Evolutionary conservation across 345 rosid genomes (phyloP), one percentile per base, ranked within the genome.

Genomic region (Erodium maritimum): DNA sequence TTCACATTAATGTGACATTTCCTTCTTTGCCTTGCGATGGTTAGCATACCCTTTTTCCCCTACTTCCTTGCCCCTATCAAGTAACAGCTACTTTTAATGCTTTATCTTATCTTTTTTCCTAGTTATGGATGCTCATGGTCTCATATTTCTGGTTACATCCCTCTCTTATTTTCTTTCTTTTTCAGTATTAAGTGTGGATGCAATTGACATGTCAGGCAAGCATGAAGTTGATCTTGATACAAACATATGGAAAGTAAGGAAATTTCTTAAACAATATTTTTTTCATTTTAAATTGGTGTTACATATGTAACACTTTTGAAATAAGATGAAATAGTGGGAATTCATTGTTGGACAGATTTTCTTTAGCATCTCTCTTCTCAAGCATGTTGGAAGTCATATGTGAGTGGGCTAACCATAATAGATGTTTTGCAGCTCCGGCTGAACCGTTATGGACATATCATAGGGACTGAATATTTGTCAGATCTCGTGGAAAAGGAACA

Each of bases 201-300:
- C 99, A 62, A 90, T 90, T 75, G 97, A 94, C 71, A 87, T 94
- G 99, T 94, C 99, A 2, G 99, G 99, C 63, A 94, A 90, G 80
- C 99, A 94, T 73, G 97, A 94, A 87, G 99, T 94, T 60, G 99
- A 94, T 81, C 96, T 94, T 11, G 96, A 94, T 71, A 94, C 97
- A 60, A 90, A 79, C 73, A 84, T 94, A 69, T 94, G 97, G 99
- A 94, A 94, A 75, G 99, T 94, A 79, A 72, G 75, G 51, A 14
- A 21, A 19, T 48, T 56, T 42, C 48, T 42, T 42, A 24, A 37
- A 33, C 6, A 21, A 52, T 61, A 11, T 12, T 20, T 61, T 52
- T 54, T 23, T 42, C 14, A 42, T 42, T 3, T 42, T 42, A 14
- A 42, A 10, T 42, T 42, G 11, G 14, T 42, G 48, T 12, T 12